Evolutionary conservation across 495 filamentous ascomycete genomes (phyloP), one percentile per base, ranked within the genome.

Genomic region (Aspergillus baeticus): DNA sequence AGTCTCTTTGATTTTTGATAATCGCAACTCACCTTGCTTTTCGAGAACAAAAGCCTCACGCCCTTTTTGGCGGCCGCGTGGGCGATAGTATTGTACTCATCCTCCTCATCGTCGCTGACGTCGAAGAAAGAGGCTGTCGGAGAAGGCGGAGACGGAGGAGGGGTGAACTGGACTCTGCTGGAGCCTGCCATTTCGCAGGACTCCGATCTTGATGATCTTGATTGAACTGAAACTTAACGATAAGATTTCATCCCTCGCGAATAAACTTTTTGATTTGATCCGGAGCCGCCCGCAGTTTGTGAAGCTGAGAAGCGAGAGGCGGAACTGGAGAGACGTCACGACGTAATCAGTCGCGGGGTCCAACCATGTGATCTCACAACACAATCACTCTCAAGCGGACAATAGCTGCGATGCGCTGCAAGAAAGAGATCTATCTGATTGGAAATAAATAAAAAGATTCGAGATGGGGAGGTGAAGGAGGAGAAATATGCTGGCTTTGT

Each of bases 21-120:
- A 29, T 13, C 17, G 22, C 18, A 18, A 67, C 78, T 35, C 60
- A 87, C 90, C 78, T 98, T 98, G 86, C 92, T 96, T 73, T 98
- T 98, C 21, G 91, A 92, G 64, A 87, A 97, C 22, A 98, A 75
- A n/a, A 98, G 77, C 76, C 97, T 98, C 38, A 98, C 95, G 6
- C 94, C 93, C 56, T 85, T 83, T 2, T 89, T 87, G 1, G 87
- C 84, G 51, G 77, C 82, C 13, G 86, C 85, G 68, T 95, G 91
- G 10, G 91, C 90, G 70, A 98, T 94, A 20, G 92, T 98, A 67
- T 92, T 90, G 73, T 98, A 98, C 60, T 92, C 94, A 60, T 85
- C 87, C 71, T 98, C 95, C 43, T 96, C 91, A 58, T 96, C 91
- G 73, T 98, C 94, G 70, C 92, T 96, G 77, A 97, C 80, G 63